Base-by-base conservation (phyloP, 139 green algal genomes). In the Diplosphaera chodatii region DNA sequence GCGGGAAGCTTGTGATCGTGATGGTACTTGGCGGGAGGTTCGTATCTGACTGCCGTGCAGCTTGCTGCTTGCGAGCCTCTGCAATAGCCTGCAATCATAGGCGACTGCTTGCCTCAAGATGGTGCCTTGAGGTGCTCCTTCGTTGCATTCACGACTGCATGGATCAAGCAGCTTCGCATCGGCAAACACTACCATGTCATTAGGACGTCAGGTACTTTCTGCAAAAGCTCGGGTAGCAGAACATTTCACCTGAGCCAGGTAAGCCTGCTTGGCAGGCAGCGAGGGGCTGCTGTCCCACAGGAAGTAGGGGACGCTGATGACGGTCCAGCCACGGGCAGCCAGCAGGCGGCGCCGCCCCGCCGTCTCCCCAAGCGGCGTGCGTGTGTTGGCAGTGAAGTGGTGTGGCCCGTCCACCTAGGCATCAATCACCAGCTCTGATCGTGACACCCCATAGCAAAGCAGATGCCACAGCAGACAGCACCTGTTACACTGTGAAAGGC, bases 251-350 rank as follows among this genome's bases (percentile, higher is more conserved):
- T 59, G 13, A 3, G 48, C 48, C 3, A 59, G 48, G 48, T 59
- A 59, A 18, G 48, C 48, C 13, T 59, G 48, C 48, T 59, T 59
- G 48, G 48, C 48, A 3, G 48, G 13, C 48, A 27, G 48, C 10
- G 18, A 59, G 48, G 48, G 48, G 48, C 48, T 59, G 48, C 13
- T 5, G 48, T 59, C 48, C 83, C 83, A 87, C 23, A 68, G 32
- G 59, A 82, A 88, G 71, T 82, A 85, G 32, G 83, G 81, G 40
- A 88, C 30, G 30, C 41, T 75, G 41, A 81, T 55, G 25, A 88
- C 81, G 1, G 67, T 37, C 80, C 80, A 88, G 40, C 75, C 75
- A 40, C 81, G 66, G 23, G 74, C 78, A 13, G 63, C 0, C 32
- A 87, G 74, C 71, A 87, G 71, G 21, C 55, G 48, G 30, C 72